Base-by-base conservation (phyloP, 2,329 filamentous ascomycete species). In the Trichoderma asperellum region DNA sequence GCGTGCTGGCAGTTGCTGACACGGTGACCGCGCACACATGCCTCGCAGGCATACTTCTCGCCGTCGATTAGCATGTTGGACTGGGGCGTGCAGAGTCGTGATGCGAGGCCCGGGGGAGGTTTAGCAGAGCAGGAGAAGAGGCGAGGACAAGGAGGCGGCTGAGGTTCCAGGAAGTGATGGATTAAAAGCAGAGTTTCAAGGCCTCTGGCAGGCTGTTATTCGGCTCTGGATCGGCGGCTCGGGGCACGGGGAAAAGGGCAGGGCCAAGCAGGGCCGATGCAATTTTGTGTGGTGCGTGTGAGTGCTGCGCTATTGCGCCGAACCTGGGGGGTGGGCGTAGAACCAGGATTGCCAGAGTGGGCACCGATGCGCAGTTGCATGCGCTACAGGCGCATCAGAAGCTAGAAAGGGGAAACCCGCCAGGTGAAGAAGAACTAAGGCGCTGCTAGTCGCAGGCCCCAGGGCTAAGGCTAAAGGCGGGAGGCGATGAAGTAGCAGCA, bases 1-100 rank as follows among this genome's bases (percentile, higher is more conserved):
- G 89, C 88, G 82, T 99, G 96, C 81, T 95, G 93, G 86, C 96
- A 99, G 80, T 96, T 97, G 91, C 94, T 98, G 79, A 99, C 96
- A 80, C 96, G 93, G 85, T 99, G 96, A 79, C 96, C 96, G 82
- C 96, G 92, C 80, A 99, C 94, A 84, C 96, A 99, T 83, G 94
- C 94, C 84, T 97, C 93, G 86, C 95, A 98, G 83, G 95, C 95
- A 85, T 89, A 98, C 86, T 98, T 98, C 85, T 97, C 93, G 82
- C 95, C 95, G 86, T 97, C 90, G 81, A 94, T 92, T 80, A 94
- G 86, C 92, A 94, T 94, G 71, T 76, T 68, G 69, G 37, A 40
- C 21, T 32, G 18, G 24, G 53, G 53, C 53, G n/a, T 64, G 61
- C 52, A 34, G 63, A 35, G 40, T 18, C 27, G 63, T 40, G 53